Base-by-base conservation (phyloP, 768 basidiomycete species). In the Termitomyces sp. region DNA sequence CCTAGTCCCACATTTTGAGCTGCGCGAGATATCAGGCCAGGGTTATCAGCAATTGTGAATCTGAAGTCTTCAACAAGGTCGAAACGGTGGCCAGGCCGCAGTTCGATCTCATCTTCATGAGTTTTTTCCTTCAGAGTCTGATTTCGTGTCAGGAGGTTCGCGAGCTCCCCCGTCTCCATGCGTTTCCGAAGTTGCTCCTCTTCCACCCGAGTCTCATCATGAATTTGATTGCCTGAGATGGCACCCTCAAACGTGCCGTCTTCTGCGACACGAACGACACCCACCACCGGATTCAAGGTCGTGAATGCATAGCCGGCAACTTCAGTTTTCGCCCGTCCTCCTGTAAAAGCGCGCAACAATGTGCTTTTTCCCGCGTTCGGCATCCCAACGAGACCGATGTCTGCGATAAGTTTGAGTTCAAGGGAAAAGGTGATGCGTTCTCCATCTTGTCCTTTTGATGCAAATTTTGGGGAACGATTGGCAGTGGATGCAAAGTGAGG, bases 31-130 rank as follows among this genome's bases (percentile, higher is more conserved):
- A 98, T 86, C 46, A 98, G 84, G 8, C 97, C 97, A 0, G 97
- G 97, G 68, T 98, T 98, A 73, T 99, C 97, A 37, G 94, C 92
- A 62, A 99, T 86, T 15, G 94, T 97, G 77, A 98, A 97, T 10
- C 97, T 83, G 69, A 92, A 88, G 5, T 77, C 73, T 71, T 98
- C 95, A 44, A 77, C 76, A 33, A 82, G 64, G 65, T 86, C 82
- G 58, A 86, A 87, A 37, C 73, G 72, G 64, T 82, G 74, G 0
- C 82, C 83, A 34, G 73, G 64, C n/a, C 67, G 65, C 29, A 65
- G 60, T 49, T 53, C 18, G 50, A 44, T 48, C 61, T 36, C 31
- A 50, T 59, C 46, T 6, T 46, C 42, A 15, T 69, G 55, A 12
- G 63, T 51, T 24, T 69, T 58, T 1, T 64, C 60, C 24, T 67